Evolutionary conservation across 352 stramenopile genomes (phyloP), one percentile per base, ranked within the genome.

Genomic region (Phytophthora colocasiae): DNA sequence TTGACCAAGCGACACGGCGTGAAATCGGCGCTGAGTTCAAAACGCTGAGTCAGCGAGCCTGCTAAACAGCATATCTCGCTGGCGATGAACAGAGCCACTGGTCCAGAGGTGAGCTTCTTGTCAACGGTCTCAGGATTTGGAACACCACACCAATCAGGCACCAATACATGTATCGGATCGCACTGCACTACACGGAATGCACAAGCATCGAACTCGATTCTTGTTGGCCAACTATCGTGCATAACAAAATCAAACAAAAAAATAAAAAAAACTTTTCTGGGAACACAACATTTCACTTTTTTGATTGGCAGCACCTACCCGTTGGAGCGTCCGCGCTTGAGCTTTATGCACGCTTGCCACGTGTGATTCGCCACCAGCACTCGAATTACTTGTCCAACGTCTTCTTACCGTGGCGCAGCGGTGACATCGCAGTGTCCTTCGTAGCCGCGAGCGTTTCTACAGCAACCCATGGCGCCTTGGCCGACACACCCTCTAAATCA

Each of bases 381-480:
- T 47, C n/a, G 34, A 8, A n/a, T 75, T 57, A 78, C 39, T 78
- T 44, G 46, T 75, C 41, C 41, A 66, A 43, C 8, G 61, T 64
- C 27, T 77, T 77, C 48, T 77, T 79, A 43, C 51, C 39, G 40
- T 79, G 58, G 41, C 27, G 50, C 29, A 77, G 10, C 4, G 84
- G 79, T 17, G 82, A 89, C 71, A 73, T 91, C 29, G 71, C 38
- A 34, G 74, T 91, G 51, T 91, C 79, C 19, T 69, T 70, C 27
- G 75, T 58, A 8, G 74, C 71, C 9, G 69, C 77, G 40, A 89
- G 63, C 26, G 63, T 69, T 63, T 91, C 80, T 50, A 90, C 83
- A 22, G 80, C 55, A 48, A 81, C 85, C 84, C 86, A 92, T 11
- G 86, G 86, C 24, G 82, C 83, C 63, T 85, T 89, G 32, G 81